Conservation (phyloP, 352 stramenopile species). For the Globisporangium lucens region DNA sequence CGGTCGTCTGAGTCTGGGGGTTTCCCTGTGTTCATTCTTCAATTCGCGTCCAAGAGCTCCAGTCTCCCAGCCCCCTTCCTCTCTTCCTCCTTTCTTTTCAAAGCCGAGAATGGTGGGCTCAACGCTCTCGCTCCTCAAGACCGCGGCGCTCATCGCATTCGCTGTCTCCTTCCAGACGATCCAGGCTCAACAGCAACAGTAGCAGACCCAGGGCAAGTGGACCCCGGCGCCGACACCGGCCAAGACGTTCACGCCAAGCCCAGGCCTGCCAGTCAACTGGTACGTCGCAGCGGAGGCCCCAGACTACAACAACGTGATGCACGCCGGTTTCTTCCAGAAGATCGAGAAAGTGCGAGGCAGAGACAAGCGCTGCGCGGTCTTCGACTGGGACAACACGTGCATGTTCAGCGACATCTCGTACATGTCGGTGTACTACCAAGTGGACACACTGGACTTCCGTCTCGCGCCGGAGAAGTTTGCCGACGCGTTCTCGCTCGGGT, state of each 20-base stretch:
- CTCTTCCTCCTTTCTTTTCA: background rate
- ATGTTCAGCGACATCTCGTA: background rate
- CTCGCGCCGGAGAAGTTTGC: background rate
- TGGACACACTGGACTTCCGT: background rate
- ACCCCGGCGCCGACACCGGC: background rate
- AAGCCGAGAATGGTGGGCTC: background rate
- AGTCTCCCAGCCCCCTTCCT: background rate
- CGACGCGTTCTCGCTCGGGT: background rate
- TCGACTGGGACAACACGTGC: background rate
- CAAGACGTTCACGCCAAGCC: background rate
- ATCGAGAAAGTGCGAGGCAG: background rate
- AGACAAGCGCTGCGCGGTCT: background rate
- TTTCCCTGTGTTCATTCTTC: too few species aligned
- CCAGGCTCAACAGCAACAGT: background rate
- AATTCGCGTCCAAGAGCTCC: background rate
- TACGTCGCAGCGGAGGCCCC: background rate
- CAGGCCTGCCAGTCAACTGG: background rate
- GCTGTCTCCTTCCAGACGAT: too few species aligned
- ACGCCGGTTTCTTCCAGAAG: background rate
- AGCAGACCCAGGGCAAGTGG: background rate
- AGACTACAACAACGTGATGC: background rate
- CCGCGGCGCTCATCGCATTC: background rate
- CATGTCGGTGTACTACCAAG: background rate
- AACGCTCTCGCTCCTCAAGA: background rate
- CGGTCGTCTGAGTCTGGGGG: too few species aligned